These are phyloP conservation scores for Yarrowia deformans DNA, from an alignment of 805 yeast species.

Conservation along the genomic window DNA sequence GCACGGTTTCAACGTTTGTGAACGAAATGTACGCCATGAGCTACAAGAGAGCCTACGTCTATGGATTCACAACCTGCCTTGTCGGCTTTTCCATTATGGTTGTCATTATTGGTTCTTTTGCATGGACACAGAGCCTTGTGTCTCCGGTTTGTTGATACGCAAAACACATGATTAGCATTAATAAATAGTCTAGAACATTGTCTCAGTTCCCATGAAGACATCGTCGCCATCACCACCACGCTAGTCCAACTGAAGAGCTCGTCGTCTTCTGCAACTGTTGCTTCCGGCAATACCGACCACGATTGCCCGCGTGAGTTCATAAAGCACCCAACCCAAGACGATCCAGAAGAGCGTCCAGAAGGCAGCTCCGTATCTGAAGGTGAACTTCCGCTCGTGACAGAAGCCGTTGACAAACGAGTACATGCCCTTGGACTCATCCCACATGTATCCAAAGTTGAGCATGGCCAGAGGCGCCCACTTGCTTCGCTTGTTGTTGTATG, in stretches of 20 bases:
- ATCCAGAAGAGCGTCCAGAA: constrained; percentile 40
- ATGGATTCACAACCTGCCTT: constrained; percentile 1
- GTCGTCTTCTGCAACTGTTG: constrained; percentile 24
- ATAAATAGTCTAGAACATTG: constrained; percentile 2
- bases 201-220: too few relatives aligned
- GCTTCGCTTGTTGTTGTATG: constrained; percentile 40
- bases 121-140: constrained; percentile 9
- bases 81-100: constrained; percentile 24
- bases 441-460: constrained; percentile 44
- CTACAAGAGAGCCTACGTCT: constrained; percentile 32
- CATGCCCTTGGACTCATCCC: constrained; percentile 45
- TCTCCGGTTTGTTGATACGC: not conserved
- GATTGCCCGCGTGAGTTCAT: constrained; percentile 12
- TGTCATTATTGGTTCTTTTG: constrained; percentile 12
- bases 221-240: not conserved
- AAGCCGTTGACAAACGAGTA: constrained; percentile 46
- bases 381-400: constrained; percentile 43
- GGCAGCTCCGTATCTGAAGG: constrained; percentile 40
- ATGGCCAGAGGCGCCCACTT: constrained; percentile 43
- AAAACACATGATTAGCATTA: not conserved
- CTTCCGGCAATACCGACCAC: constrained; percentile 10
- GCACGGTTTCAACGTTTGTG: constrained; percentile 29
- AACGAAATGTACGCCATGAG: constrained; percentile 35
- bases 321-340: constrained; percentile 32
- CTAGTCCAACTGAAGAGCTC: constrained; percentile 27